Evolutionary conservation across 495 filamentous ascomycete species (phyloP).

Genomic region (Hapsidospora chrysogenum): DNA sequence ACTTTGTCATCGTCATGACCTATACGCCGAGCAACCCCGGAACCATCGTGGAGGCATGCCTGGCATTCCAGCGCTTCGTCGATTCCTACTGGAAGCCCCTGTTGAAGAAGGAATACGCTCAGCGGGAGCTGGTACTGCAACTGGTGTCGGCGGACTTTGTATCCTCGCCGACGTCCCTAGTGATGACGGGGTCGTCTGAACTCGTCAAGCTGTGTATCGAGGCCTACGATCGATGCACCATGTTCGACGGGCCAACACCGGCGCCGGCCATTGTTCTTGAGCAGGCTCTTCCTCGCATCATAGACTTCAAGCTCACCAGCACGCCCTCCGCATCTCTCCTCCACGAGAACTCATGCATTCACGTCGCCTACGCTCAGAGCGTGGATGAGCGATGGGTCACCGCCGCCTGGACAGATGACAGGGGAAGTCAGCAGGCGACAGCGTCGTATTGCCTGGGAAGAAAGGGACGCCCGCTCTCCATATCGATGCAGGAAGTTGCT

Average conservation of each 20-base stretch:
- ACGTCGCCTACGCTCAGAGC: slow-evolving; percentile 73
- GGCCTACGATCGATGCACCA: slow-evolving; percentile 71
- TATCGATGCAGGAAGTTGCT: slow-evolving; percentile 44
- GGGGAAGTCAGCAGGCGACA: slow-evolving; percentile 56
- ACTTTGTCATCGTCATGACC: slow-evolving; percentile 74
- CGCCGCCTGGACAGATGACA: slow-evolving; percentile 83
- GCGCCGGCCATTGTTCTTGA: slow-evolving; percentile 66
- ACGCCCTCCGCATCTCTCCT: slow-evolving; percentile 55
- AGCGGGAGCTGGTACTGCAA: slow-evolving; percentile 66
- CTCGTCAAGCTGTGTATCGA: slow-evolving; percentile 60
- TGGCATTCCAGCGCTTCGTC: slow-evolving; percentile 60
- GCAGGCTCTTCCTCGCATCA: slow-evolving; percentile 46
- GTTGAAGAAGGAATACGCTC: slow-evolving; percentile 28
- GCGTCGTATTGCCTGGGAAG: slow-evolving; percentile 66
- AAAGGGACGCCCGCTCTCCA: slow-evolving; percentile 36
- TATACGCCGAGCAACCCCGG: slow-evolving; percentile 52
- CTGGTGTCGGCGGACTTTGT: slow-evolving; percentile 62
- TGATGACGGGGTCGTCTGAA: slow-evolving; percentile 48
- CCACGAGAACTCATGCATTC: slow-evolving; percentile 70
- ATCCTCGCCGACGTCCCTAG: slow-evolving; percentile 44
- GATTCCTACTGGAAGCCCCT: slow-evolving; percentile 44
- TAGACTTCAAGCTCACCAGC: slow-evolving; percentile 62
- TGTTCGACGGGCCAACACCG: slow-evolving; percentile 31
- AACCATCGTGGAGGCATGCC: slow-evolving; percentile 58
- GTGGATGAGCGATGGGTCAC: slow-evolving; percentile 75